phyloP scores from a whole-genome alignment of 139 green algal genomes.

The Diplosphaera chodatii region DNA sequence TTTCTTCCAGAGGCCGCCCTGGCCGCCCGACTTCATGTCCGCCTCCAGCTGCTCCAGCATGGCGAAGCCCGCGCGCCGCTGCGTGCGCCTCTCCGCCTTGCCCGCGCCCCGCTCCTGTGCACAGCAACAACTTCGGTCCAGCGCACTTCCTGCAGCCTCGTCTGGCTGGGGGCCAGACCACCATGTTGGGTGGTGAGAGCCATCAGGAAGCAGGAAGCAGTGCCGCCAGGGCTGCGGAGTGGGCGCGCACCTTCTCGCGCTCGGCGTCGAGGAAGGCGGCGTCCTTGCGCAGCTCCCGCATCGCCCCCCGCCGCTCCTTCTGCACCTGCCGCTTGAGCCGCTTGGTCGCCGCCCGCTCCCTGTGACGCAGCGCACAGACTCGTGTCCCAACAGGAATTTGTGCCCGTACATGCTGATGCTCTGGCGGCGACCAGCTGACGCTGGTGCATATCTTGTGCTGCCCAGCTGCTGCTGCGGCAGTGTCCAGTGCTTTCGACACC shows the following conservation, averaged over 20 bases:
- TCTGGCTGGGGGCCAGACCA: no score
- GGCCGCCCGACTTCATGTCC: conserved; percentile 79
- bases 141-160: no score
- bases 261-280: conserved; percentile 57
- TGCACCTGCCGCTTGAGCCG: conserved; percentile 58
- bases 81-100: conserved; percentile 17
- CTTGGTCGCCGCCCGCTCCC: conserved; percentile 49
- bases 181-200: neutral
- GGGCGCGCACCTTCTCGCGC: conserved; percentile 11
- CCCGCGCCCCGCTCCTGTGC: conserved; percentile 26
- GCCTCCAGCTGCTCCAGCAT: conserved; percentile 75
- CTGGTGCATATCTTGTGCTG: no score
- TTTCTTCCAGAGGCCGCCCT: conserved; percentile 81
- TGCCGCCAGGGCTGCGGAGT: no score
- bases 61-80: neutral
- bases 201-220: neutral
- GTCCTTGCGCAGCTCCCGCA: conserved; percentile 90
- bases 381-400: no score
- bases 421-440: no score
- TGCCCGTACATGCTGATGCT: no score
- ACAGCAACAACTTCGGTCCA: no score
- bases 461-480: no score
- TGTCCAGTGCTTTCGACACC: no score
- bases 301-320: conserved; percentile 61
- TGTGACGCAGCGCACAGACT: conserved; percentile 6